phyloP scores from a whole-genome alignment of 2,329 filamentous ascomycete species.

The Colletotrichum sp. region DNA sequence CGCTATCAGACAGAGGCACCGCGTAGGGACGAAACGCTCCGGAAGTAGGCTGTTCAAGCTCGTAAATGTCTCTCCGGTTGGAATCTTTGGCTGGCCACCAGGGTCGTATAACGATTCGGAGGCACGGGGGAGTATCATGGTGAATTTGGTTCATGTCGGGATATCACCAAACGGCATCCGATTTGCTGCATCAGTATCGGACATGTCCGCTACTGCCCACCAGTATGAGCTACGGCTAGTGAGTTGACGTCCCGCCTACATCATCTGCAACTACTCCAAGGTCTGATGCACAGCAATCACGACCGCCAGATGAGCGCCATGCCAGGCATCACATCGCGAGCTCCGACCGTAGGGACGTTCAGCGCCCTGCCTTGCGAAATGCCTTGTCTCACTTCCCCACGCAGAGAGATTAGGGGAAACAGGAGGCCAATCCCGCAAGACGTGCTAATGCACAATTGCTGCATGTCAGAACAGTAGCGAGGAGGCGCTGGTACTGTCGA shows the following conservation, averaged over 20 bases:
- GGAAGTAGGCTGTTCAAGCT: not conserved
- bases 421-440: not conserved
- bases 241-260: not conserved
- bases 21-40: not conserved
- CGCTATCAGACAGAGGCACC: not conserved
- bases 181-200: not conserved
- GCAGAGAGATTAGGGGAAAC: not conserved
- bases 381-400: not conserved
- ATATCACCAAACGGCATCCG: not conserved
- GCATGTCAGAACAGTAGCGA: conserved; percentile 15
- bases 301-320: not conserved
- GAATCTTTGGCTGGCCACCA: not conserved
- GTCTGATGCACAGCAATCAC: not conserved
- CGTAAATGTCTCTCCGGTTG: not conserved
- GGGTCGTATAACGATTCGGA: not conserved
- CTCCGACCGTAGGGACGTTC: not conserved
- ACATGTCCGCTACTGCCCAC: not conserved
- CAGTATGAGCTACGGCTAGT: not conserved
- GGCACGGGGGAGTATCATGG: not conserved
- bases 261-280: not conserved
- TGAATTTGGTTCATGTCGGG: not conserved
- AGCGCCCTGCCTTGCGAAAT: conserved; percentile 8
- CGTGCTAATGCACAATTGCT: not conserved
- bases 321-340: conserved; percentile 5
- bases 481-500: not conserved